A percentile compares a stretch with the other conserved stretches of the same genome.
phyloP scores from a whole-genome alignment of 441 rosid genomes.

The Eruca vesicaria region DNA sequence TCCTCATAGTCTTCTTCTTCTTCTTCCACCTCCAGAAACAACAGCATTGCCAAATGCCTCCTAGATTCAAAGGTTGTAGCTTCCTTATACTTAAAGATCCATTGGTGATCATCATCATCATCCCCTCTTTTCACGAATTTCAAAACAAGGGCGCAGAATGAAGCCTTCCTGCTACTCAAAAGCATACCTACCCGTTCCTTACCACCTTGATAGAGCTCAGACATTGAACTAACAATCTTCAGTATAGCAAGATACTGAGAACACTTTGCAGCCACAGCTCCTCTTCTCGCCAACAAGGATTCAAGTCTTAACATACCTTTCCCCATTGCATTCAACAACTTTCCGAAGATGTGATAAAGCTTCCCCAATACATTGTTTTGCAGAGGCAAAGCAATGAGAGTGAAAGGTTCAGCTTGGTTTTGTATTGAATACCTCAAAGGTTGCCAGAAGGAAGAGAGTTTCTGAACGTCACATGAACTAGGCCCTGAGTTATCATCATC shows the following conservation, averaged over 20 bases:
- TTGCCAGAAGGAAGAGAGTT: constrained; percentile 57
- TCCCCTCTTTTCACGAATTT: constrained; percentile 60
- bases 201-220: constrained; percentile 55
- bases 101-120: constrained; percentile 44
- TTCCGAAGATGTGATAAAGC: constrained; percentile 45
- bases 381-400: constrained; percentile 49
- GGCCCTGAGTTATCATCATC: constrained; percentile 31
- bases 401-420: constrained; percentile 18
- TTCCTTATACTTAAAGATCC: constrained; percentile 81
- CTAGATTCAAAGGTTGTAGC: constrained; percentile 79
- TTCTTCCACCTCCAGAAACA: constrained; percentile 71
- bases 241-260: constrained; percentile 69
- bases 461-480: constrained; percentile 44
- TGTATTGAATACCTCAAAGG: constrained; percentile 48
- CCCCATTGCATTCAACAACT: constrained; percentile 55
- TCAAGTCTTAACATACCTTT: constrained; percentile 50
- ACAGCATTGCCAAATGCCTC: constrained; percentile 83
- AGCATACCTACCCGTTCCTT: constrained; percentile 53
- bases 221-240: constrained; percentile 63
- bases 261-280: constrained; percentile 38
- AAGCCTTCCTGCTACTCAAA: constrained; percentile 46
- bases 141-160: constrained; percentile 55
- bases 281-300: constrained; percentile 28
- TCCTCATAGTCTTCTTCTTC: constrained; percentile 73
- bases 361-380: constrained; percentile 30